phyloP scores from a whole-genome alignment of 306 rosid genomes.

The Cicer yamashitae region DNA sequence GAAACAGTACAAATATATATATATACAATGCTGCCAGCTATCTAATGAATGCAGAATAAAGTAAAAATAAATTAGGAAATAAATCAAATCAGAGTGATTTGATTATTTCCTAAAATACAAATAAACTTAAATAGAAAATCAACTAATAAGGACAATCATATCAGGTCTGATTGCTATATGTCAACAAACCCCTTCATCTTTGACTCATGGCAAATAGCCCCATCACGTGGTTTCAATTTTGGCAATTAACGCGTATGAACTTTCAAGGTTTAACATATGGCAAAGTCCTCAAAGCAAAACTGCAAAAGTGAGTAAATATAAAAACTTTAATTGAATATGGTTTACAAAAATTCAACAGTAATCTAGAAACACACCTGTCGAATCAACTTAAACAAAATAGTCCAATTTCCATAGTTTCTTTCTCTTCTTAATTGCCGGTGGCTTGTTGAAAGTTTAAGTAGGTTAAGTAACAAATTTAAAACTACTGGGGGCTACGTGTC shows the following conservation, averaged over 20 bases:
- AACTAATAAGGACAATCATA: too few species aligned
- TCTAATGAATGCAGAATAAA: too few species aligned
- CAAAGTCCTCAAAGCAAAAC: constrained; percentile 8
- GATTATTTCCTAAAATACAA: too few species aligned
- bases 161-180: too few species aligned
- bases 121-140: too few species aligned
- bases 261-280: constrained; percentile 16
- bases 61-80: too few species aligned
- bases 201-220: constrained; percentile 13
- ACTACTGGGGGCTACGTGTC: constrained; percentile 2
- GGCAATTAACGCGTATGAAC: background rate
- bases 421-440: constrained; percentile 1
- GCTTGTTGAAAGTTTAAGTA: constrained; percentile 30
- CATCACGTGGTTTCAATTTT: constrained; percentile 16
- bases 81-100: too few species aligned
- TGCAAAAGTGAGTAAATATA: background rate
- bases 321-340: background rate
- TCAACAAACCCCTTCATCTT: constrained; percentile 6
- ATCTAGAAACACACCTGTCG: background rate
- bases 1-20: too few species aligned
- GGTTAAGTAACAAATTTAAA: background rate
- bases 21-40: too few species aligned
- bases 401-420: constrained; percentile 24
- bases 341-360: background rate
- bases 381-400: constrained; percentile 16